A percentile compares a stretch with the other conserved stretches of the same genome.
Conservation (phyloP, 768 basidiomycete species). For the Sistotremastrum suecicum region DNA sequence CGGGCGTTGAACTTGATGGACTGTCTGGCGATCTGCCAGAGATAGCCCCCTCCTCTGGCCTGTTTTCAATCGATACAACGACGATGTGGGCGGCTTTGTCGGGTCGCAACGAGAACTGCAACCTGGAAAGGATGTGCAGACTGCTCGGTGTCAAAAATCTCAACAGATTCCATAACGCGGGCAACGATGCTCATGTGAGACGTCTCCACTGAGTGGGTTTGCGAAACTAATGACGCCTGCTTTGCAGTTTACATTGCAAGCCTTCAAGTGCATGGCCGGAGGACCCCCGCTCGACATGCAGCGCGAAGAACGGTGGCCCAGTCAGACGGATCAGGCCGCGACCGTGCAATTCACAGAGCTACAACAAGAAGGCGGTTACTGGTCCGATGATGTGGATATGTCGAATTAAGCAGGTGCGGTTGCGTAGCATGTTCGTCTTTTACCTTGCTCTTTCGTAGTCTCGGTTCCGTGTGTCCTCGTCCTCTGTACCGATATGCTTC, state of each 20-base stretch:
- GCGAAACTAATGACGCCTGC: not conserved
- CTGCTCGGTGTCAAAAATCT: constrained; percentile 51
- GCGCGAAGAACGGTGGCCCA: constrained; percentile 69
- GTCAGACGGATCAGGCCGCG: constrained; percentile 23
- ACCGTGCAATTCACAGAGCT: constrained; percentile 40
- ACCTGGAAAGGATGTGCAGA: constrained; percentile 46
- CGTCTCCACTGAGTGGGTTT: not conserved
- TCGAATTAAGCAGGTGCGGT: too few species aligned
- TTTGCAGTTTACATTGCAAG: constrained; percentile 53
- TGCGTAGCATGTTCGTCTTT: too few species aligned
- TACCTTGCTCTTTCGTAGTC: too few species aligned
- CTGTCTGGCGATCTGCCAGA: constrained; percentile 47
- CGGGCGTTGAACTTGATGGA: constrained; percentile 33
- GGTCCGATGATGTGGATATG: constrained; percentile 31
- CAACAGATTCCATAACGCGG: constrained; percentile 64
- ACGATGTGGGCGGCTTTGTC: constrained; percentile 64
- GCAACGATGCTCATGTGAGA: constrained; percentile 72
- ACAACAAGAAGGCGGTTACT: constrained; percentile 42
- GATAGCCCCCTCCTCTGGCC: constrained; percentile 30
- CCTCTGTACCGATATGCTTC: too few species aligned
- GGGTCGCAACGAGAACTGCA: too few species aligned
- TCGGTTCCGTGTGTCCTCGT: too few species aligned
- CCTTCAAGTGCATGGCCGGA: constrained; percentile 55
- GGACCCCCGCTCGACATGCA: constrained; percentile 65
- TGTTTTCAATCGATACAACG: constrained; percentile 60